These are phyloP conservation scores for Alternaria arborescens DNA, from an alignment of 2,329 filamentous ascomycete genomes.

Conservation along the genomic window DNA sequence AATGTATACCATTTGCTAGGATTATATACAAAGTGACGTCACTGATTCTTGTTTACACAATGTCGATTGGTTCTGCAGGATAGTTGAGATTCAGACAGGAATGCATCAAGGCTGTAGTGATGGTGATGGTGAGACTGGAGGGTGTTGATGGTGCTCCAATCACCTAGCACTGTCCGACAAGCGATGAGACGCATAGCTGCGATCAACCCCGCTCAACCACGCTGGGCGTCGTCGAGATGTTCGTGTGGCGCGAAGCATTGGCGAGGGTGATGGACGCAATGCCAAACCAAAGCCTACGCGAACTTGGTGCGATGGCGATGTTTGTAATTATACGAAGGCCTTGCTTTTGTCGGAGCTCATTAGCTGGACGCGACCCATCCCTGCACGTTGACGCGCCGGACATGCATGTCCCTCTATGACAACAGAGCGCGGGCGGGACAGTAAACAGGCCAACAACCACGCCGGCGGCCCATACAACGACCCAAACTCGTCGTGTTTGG, in stretches of 20 bases:
- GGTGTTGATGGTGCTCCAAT: slow-evolving; percentile 20
- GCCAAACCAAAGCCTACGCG: not conserved
- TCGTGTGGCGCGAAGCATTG: slow-evolving; percentile 3
- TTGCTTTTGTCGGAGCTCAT: slow-evolving; percentile 12
- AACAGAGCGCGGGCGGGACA: slow-evolving; percentile 23
- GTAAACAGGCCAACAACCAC: slow-evolving; percentile 17
- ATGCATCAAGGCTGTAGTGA: not conserved
- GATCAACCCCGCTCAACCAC: slow-evolving; percentile 13
- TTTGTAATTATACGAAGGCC: not conserved
- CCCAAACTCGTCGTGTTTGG: not conserved
- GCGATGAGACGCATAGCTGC: slow-evolving; percentile 21
- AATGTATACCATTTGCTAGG: slow-evolving; percentile 13
- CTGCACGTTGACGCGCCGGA: slow-evolving; percentile 28
- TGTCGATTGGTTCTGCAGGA: not conserved
- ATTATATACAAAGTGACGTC: slow-evolving; percentile 7
- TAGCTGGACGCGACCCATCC: slow-evolving; percentile 21
- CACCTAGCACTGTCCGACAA: slow-evolving; percentile 1
- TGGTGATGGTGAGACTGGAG: slow-evolving; percentile 11
- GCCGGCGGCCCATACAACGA: slow-evolving; percentile 4
- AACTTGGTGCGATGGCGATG: not conserved
- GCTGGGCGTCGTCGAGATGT: not conserved
- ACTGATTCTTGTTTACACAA: not conserved
- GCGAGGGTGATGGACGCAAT: not conserved
- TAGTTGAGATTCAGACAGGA: not conserved
- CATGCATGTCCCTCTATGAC: slow-evolving; percentile 30